Conservation (phyloP, 768 basidiomycete species). For the Suillus occidentalis region DNA sequence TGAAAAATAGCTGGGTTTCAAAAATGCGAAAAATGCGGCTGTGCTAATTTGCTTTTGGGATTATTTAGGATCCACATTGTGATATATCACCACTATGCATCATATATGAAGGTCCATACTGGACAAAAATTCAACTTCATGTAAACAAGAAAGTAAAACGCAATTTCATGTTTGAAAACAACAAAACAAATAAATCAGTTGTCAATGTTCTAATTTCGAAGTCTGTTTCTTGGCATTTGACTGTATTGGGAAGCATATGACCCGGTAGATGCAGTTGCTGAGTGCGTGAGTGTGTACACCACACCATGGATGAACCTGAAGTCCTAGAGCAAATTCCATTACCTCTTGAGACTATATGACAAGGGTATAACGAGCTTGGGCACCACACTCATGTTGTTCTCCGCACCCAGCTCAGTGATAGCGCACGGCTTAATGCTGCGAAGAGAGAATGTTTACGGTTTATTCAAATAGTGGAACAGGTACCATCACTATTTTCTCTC, state of each 20-base stretch:
- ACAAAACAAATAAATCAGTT: not conserved
- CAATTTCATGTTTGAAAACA: not conserved
- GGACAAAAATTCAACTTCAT: too few species aligned
- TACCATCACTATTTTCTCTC: too few species aligned
- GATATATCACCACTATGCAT: not conserved
- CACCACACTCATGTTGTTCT: not conserved
- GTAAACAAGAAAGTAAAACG: too few species aligned
- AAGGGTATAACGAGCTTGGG: not conserved
- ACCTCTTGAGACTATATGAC: too few species aligned
- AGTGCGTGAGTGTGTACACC: too few species aligned
- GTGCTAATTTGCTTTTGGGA: too few species aligned
- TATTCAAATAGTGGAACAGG: too few species aligned
- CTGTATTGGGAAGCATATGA: not conserved
- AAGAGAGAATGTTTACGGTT: too few species aligned
- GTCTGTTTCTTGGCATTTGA: not conserved
- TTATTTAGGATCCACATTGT: not conserved
- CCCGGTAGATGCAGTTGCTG: not conserved
- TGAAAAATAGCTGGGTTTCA: too few species aligned
- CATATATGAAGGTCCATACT: not conserved
- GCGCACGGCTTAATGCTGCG: not conserved
- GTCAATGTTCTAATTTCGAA: not conserved
- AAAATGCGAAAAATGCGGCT: too few species aligned
- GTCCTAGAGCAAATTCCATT: too few species aligned
- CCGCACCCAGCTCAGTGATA: not conserved
- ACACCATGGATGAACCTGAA: too few species aligned